Evolutionary conservation across 495 filamentous ascomycete genomes (phyloP).

Genomic region (Hypoxylon crocopeplum): DNA sequence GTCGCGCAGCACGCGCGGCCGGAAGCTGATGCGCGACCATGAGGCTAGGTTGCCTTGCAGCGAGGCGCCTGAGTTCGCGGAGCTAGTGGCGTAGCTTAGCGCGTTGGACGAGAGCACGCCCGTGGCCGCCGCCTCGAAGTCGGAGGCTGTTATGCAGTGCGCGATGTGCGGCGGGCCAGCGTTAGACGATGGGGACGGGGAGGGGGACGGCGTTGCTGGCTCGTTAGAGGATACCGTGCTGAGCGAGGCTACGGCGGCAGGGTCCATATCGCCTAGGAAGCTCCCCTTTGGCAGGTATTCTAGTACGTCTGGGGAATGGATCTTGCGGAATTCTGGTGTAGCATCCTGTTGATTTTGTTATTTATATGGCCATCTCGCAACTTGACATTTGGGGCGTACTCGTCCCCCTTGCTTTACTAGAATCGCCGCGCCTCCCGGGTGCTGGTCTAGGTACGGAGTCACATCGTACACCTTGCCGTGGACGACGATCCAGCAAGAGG

Average conservation of each 20-base stretch:
- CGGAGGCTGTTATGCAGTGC: slow-evolving; percentile 42
- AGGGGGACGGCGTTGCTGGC: slow-evolving; percentile 36
- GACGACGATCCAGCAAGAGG: slow-evolving; percentile 73
- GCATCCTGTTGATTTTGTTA: slow-evolving; percentile 60
- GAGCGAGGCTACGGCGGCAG: slow-evolving; percentile 56
- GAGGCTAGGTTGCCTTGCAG: slow-evolving; percentile 86
- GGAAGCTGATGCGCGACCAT: slow-evolving; percentile 86
- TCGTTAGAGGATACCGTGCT: neutral
- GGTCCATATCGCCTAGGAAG: slow-evolving; percentile 71
- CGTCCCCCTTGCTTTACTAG: slow-evolving; percentile 69
- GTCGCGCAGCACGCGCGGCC: slow-evolving; percentile 75
- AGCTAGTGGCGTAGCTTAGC: slow-evolving; percentile 86
- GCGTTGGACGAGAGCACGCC: slow-evolving; percentile 78
- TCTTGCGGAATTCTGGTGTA: slow-evolving; percentile 72
- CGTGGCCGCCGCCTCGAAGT: slow-evolving; percentile 81
- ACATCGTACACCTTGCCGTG: slow-evolving; percentile 78
- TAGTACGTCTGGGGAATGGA: slow-evolving; percentile 66
- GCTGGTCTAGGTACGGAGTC: slow-evolving; percentile 71
- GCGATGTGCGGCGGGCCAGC: slow-evolving; percentile 49
- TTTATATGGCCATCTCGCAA: neutral
- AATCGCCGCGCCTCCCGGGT: slow-evolving; percentile 72
- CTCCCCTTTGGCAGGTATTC: slow-evolving; percentile 67
- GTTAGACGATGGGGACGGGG: neutral
- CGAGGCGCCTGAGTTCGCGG: slow-evolving; percentile 75
- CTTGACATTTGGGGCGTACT: slow-evolving; percentile 11